Percentiles rank a stretch among this genome's conserved stretches.
phyloP scores from a whole-genome alignment of 495 filamentous ascomycete species.

The Aspergillus indologenus region DNA sequence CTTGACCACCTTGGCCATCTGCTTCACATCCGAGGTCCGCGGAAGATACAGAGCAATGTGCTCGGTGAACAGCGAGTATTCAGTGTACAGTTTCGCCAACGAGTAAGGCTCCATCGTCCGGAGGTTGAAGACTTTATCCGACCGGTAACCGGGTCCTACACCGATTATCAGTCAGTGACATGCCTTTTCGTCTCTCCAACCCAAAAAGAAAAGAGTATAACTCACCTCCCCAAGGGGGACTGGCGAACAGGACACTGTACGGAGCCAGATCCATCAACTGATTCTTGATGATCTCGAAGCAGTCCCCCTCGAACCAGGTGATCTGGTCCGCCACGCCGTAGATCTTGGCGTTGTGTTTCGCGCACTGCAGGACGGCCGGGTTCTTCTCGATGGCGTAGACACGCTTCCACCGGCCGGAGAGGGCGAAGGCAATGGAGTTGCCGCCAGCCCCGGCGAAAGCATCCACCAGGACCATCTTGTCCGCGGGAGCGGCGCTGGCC shows the following conservation, averaged over 20 bases:
- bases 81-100: conserved; percentile 56
- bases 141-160: conserved; percentile 71
- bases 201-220: neutral
- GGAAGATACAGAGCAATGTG: conserved; percentile 79
- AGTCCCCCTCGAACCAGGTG: conserved; percentile 80
- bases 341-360: conserved; percentile 85
- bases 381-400: conserved; percentile 89
- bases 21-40: conserved; percentile 78
- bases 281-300: conserved; percentile 59
- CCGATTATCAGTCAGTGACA: conserved; percentile 3
- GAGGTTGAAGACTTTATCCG: conserved; percentile 79
- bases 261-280: conserved; percentile 47
- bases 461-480: conserved; percentile 67
- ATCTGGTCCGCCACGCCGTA: conserved; percentile 81
- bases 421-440: conserved; percentile 92
- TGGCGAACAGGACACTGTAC: conserved; percentile 74
- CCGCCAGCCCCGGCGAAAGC: conserved; percentile 89
- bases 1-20: conserved; percentile 65
- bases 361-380: conserved; percentile 72
- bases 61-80: conserved; percentile 50
- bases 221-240: conserved; percentile 90
- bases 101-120: conserved; percentile 83
- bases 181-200: neutral
- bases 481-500: conserved; percentile 45
- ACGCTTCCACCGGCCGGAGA: conserved; percentile 67